Evolutionary conservation across 768 basidiomycete species (phyloP), one percentile per base, ranked within the genome.

Genomic region (Omphalotus guepiniiformis): DNA sequence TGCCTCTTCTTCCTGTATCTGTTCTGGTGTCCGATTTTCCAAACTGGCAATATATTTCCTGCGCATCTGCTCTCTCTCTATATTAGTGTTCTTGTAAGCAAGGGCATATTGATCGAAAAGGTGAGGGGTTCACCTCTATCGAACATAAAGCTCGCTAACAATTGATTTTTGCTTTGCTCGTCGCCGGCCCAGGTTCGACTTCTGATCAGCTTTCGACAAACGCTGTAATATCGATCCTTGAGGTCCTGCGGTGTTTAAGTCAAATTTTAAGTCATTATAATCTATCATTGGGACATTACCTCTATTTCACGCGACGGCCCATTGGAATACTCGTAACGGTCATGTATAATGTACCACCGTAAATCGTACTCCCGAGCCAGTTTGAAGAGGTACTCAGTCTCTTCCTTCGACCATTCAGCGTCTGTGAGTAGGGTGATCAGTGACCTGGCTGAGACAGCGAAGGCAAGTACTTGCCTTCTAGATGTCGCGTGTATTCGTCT

Each of bases 1-100:
- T 6, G 91, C 88, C 57, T 97, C 94, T 72, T 98, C 96, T 62
- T 99, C 94, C 15, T 85, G 86, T 36, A 95, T 85, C 67, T 97
- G 91, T 40, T 87, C 82, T 3, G 83, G 76, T 0, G 92, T 88
- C n/a, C 95, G 83, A 48, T 78, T 81, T 67, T 93, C 90, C n/a
- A 98, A 79, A 51, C 83, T 88, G 7, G 75, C 68, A 12, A 98
- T 75, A 58, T 98, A 96, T 48, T 83, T 82, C 65, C 93, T 96
- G 48, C 96, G 84, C 53, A 82, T 84, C 18, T 82, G 68, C 65
- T 99, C 96, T 35, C 91, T 86, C 25, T 86, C 94, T 95, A 54
- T 2, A 22, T 19, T 41, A 42, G 35, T 44, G 18, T 51, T 38
- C 28, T 42, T 1, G 42, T 38, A 51, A 25, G 42, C 19, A 39